Conservation (phyloP, 108 stramenopile genomes). For the Pseudonitzschia delicatissima region DNA sequence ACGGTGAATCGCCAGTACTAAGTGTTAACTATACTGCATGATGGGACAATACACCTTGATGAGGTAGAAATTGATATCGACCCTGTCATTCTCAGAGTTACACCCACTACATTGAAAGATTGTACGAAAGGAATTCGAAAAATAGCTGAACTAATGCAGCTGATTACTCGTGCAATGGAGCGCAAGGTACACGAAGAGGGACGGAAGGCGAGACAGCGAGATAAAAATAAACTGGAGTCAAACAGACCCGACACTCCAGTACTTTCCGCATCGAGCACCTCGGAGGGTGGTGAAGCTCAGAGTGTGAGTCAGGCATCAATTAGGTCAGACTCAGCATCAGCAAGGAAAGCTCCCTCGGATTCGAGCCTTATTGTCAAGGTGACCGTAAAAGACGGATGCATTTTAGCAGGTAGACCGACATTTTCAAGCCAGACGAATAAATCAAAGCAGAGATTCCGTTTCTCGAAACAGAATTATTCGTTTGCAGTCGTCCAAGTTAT, state of each 20-base stretch:
- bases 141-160: slow-evolving; percentile 52
- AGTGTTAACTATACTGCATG: slow-evolving; percentile 45
- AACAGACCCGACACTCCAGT: slow-evolving; percentile 27
- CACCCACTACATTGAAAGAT: slow-evolving; percentile 71
- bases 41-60: slow-evolving; percentile 56
- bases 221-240: slow-evolving; percentile 25
- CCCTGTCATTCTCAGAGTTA: slow-evolving; percentile 52
- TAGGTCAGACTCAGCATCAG: background rate
- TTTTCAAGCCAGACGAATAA: slow-evolving; percentile 3
- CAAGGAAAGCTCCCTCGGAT: slow-evolving; percentile 32
- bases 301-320: slow-evolving; percentile 13
- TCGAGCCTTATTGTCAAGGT: slow-evolving; percentile 68
- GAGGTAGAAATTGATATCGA: slow-evolving; percentile 74
- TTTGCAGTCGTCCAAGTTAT: slow-evolving; percentile 59
- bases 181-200: slow-evolving; percentile 77
- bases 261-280: slow-evolving; percentile 12
- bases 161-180: slow-evolving; percentile 74
- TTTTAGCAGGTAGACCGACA: slow-evolving; percentile 65
- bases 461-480: slow-evolving; percentile 12
- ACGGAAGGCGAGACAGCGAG: slow-evolving; percentile 48
- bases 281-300: slow-evolving; percentile 6
- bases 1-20: slow-evolving; percentile 12
- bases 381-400: slow-evolving; percentile 51
- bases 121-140: slow-evolving; percentile 53
- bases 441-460: background rate